Conservation (phyloP, 2,329 filamentous ascomycete genomes). For the Colletotrichum australisinense region DNA sequence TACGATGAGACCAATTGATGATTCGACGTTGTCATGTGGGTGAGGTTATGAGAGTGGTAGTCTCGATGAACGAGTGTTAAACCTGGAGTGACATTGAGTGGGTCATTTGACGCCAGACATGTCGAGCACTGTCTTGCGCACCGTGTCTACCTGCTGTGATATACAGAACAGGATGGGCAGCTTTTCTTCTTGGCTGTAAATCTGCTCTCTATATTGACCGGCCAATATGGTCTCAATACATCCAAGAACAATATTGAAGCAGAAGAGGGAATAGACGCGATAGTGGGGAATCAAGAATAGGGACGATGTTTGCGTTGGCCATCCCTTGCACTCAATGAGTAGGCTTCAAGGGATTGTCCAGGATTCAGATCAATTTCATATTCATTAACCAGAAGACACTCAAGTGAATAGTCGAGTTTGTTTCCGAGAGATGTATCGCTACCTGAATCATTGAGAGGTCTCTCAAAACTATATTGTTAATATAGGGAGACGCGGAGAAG, state of each 20-base stretch:
- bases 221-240: fast-evolving
- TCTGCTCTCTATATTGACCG: background rate
- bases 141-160: background rate
- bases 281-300: no score
- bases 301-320: no score
- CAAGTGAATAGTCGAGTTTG: background rate
- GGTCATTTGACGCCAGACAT: background rate
- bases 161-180: background rate
- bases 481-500: background rate
- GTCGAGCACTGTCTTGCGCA: background rate
- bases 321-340: no score
- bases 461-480: background rate
- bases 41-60: background rate
- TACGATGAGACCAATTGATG: background rate
- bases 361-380: no score
- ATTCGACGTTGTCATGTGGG: background rate
- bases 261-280: no score
- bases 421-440: background rate
- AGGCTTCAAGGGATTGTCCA: no score
- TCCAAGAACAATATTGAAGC: no score
- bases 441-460: background rate
- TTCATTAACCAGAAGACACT: no score
- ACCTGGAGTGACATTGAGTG: background rate
- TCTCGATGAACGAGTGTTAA: background rate
- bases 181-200: no score